These are phyloP conservation scores for Niebla homalea DNA, from an alignment of 495 filamentous ascomycete genomes.

Conservation along the genomic window DNA sequence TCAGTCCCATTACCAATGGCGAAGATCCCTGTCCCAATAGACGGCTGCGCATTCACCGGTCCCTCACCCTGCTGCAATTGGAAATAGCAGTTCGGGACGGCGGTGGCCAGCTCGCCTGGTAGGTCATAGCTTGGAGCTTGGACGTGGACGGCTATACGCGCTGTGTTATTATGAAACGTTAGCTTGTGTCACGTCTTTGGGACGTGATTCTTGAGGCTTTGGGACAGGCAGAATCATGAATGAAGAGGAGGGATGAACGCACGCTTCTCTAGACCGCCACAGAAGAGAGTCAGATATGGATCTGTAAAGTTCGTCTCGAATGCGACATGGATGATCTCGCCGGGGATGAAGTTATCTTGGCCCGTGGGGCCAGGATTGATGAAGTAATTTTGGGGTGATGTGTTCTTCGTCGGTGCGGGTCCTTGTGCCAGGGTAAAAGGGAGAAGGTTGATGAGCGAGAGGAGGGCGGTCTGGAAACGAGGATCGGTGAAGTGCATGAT, in stretches of 20 bases:
- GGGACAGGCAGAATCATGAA: neutral
- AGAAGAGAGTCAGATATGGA: neutral
- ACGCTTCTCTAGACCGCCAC: neutral
- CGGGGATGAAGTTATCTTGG: neutral
- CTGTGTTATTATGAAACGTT: too few species aligned
- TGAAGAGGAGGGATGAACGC: neutral
- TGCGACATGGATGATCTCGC: neutral
- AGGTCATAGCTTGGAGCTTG: neutral
- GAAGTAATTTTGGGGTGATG: neutral
- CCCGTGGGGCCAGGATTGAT: neutral
- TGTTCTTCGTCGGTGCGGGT: neutral
- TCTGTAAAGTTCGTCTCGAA: neutral
- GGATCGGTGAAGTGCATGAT: too few species aligned
- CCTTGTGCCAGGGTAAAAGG: neutral
- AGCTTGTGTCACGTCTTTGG: too few species aligned
- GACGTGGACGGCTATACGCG: too few species aligned
- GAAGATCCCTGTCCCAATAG: neutral
- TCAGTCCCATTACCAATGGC: neutral
- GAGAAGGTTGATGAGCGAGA: neutral
- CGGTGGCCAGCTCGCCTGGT: neutral
- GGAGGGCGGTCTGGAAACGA: neutral
- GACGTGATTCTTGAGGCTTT: neutral
- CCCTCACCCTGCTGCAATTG: neutral
- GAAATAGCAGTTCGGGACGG: neutral
- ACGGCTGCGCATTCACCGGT: neutral